Evolutionary conservation across 108 stramenopile species (phyloP), one percentile per base, ranked within the genome.

Genomic region (Nitzschia palea): DNA sequence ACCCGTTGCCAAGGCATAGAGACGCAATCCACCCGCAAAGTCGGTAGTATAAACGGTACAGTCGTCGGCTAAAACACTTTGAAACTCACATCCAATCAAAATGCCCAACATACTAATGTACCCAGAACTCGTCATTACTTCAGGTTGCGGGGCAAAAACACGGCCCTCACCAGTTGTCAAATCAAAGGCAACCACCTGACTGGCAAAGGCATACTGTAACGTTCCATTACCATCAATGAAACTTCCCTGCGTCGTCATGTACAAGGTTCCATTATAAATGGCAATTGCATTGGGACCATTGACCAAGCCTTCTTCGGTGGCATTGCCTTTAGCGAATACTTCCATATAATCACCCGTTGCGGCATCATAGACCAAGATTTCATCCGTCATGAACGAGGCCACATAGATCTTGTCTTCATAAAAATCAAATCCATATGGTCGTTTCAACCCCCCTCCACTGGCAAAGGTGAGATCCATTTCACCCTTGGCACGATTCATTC

Each of bases 381-480:
- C 47, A 64, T 64, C 63, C 27, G 63, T 31, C 47, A 26, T 3
- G 43, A 64, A 64, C 25, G 47, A 50, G 47, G 63, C 45, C 63
- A 64, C 63, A 43, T 62, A 62, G 9, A 64, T 5, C 3, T 4
- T 23, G 10, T 27, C 63, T 10, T 30, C 20, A 30, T 64, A 23
- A 29, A 64, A 50, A 50, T 12, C 63, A 50, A 64, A 64, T 23
- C 63, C 63, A 28, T 64, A 64, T 20, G 63, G 63, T 12, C 63
- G 63, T 15, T 57, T 10, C 31, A 57, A 14, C 6, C 14, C 56
- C 32, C 32, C 56, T 9, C 10, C 56, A 33, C 8, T 30, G 18
- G 9, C 30, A 10, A 8, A 10, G 29, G 28, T 6, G 20, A 5
- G 8, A 22, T 57, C 56, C 9, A 10, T 31, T 10, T 9, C 18